Evolutionary conservation across 2,329 filamentous ascomycete species (phyloP), one percentile per base, ranked within the genome.

Genomic region (Ophiocordyceps australis): DNA sequence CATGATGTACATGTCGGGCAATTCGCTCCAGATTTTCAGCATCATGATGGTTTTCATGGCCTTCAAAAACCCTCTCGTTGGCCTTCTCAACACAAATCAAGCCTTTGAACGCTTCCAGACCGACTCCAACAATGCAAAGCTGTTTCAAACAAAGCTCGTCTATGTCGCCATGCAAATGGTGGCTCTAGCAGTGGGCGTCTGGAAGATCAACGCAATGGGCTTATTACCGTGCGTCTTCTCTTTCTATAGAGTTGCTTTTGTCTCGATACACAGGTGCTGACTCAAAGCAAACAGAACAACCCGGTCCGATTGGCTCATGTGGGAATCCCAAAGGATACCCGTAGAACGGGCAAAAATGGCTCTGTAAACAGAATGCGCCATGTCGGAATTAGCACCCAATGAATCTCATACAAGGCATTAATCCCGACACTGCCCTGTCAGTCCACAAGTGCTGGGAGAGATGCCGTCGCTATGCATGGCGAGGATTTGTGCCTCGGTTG

Each of bases 21-120:
- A 95, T 57, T 83, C 81, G 33, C 69, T 98, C 24, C 89, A 98
- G 50, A 95, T 98, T 38, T 98, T 98, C 61, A 91, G 79, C 54
- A 95, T 98, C 54, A 95, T 95, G 82, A 98, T 95, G 85, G 86
- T 95, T 12, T 85, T 86, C 43, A 95, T 94, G 78, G 74, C 92
- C 23, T 98, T 98, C 65, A 95, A 95, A 62, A 91, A 80, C 38
- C 89, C 89, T 8, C 65, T 98, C 32, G 70, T 81, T 51, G 89
- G 85, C 18, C 57, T 95, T 23, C 54, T 92, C 32, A 70, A 61
- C 38, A 86, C 86, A 24, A 83, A 89, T 45, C 68, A 74, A 43
- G 80, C 79, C n/a, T 95, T 98, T 49, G 71, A 81, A 45, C 75
- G 77, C 33, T 92, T 92, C 52, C 82, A 94, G 49, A 85, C 80